Percentiles rank a stretch among this genome's conserved stretches.
These are phyloP conservation scores for Solanum lycopersicoides DNA, from an alignment of 257 asterid species.

Conservation along the genomic window DNA sequence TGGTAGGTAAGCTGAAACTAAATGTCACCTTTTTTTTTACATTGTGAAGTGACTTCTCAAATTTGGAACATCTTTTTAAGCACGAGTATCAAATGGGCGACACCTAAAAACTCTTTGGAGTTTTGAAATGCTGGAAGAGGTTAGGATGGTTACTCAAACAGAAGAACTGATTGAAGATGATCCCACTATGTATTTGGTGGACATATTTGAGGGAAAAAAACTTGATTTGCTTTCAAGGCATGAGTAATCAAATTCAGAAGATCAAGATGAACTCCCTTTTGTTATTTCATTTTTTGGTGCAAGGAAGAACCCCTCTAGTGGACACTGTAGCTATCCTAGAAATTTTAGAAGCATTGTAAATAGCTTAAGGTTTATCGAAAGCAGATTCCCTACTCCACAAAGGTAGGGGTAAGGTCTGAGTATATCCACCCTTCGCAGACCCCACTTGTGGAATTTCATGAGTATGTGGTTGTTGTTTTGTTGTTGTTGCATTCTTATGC, in stretches of 20 bases:
- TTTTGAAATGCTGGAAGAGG: neutral
- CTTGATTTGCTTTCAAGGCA: neutral
- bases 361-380: neutral
- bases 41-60: neutral
- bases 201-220: neutral
- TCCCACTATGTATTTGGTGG: neutral
- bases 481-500: neutral
- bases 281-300: neutral
- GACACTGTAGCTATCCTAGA: neutral
- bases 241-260: neutral
- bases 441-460: neutral
- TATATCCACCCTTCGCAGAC: neutral
- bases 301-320: neutral
- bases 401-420: neutral
- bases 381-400: neutral
- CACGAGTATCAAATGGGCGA: neutral
- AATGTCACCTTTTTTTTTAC: neutral
- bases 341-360: neutral
- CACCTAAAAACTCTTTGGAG: neutral
- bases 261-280: neutral
- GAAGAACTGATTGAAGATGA: neutral
- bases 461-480: neutral
- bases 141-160: neutral
- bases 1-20: neutral
- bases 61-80: neutral